Conservation (phyloP, 2,329 filamentous ascomycete genomes). For the Chlorencoelia australis region DNA sequence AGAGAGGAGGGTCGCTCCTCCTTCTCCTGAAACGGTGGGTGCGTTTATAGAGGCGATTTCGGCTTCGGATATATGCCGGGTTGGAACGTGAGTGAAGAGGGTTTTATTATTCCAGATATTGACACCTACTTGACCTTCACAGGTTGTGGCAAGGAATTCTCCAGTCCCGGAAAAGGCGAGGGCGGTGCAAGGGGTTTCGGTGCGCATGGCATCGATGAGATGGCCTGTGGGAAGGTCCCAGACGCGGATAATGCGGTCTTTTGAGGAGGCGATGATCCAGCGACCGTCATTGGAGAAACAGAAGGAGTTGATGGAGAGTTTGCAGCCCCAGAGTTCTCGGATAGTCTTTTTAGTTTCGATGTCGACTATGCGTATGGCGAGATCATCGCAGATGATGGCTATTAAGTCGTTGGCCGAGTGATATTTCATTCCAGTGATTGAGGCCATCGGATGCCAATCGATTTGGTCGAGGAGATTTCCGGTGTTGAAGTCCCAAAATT, state of each 20-base stretch:
- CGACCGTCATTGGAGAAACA: constrained; percentile 87
- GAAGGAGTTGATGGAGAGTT: constrained; percentile 65
- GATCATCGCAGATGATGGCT: constrained; percentile 80
- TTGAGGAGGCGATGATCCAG: constrained; percentile 84
- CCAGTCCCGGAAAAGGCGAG: constrained; percentile 83
- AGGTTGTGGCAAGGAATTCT: constrained; percentile 86
- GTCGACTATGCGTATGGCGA: constrained; percentile 80
- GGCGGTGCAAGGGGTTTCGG: constrained; percentile 69
- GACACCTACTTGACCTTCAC: constrained; percentile 75
- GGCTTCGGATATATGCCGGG: constrained; percentile 70
- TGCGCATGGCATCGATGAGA: constrained; percentile 81
- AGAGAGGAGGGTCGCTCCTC: constrained; percentile 64
- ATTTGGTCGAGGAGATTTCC: constrained; percentile 72
- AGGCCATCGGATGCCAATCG: constrained; percentile 69
- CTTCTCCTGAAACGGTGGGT: constrained; percentile 76
- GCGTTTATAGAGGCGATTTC: constrained; percentile 55
- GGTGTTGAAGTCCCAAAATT: constrained; percentile 94
- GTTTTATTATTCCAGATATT: constrained; percentile 93
- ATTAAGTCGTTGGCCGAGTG: constrained; percentile 76
- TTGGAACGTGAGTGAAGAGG: constrained; percentile 81
- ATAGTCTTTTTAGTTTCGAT: constrained; percentile 84
- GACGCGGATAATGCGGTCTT: constrained; percentile 69
- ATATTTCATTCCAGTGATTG: constrained; percentile 68
- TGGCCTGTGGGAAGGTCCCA: constrained; percentile 97
- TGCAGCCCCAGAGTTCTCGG: constrained; percentile 81